phyloP scores from a whole-genome alignment of 2,329 filamentous ascomycete species.

The Trichothecium roseum region DNA sequence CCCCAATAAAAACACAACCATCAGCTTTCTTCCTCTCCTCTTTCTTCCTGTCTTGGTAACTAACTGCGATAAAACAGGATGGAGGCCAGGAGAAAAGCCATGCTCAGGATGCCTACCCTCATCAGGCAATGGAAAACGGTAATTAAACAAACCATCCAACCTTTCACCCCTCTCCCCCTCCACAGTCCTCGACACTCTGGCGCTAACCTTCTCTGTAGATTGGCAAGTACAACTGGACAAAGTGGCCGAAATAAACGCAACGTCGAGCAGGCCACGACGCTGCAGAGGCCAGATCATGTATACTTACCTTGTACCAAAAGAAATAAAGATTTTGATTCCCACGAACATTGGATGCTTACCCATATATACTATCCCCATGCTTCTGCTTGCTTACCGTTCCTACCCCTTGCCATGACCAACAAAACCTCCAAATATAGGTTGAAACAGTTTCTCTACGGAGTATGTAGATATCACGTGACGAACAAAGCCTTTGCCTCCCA shows the following conservation, averaged over 20 bases:
- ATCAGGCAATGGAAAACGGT: conserved; percentile 92
- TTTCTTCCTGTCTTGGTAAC: no score
- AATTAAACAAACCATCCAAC: conserved; percentile 21
- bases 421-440: no score
- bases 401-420: no score
- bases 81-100: conserved; percentile 82
- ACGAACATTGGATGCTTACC: conserved; percentile 1
- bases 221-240: conserved; percentile 45
- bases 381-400: no score
- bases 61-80: no score
- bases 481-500: no score
- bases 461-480: no score
- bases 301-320: conserved; percentile 17
- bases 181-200: conserved; percentile 20
- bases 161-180: neutral
- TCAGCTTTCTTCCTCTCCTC: no score
- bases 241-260: conserved; percentile 41
- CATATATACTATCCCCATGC: conserved; percentile 3
- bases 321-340: conserved; percentile 7
- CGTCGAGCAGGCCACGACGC: conserved; percentile 8
- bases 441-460: no score
- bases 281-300: conserved; percentile 13
- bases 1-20: no score
- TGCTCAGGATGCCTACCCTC: conserved; percentile 89
- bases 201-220: no score